These are phyloP conservation scores for Tuber brumale DNA, from an alignment of 495 filamentous ascomycete genomes.

Conservation along the genomic window DNA sequence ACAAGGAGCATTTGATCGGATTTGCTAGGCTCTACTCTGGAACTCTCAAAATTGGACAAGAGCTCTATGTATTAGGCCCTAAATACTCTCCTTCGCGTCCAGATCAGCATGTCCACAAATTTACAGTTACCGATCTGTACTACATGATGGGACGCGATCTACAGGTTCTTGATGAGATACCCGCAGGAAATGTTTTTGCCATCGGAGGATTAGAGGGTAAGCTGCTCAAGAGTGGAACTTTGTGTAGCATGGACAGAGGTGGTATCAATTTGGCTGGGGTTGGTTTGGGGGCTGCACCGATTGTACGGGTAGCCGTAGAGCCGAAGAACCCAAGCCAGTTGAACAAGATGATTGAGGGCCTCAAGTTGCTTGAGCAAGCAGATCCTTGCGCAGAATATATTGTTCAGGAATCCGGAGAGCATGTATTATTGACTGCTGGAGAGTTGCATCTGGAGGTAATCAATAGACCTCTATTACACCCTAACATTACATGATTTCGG, in stretches of 20 bases:
- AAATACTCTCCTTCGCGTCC: conserved; percentile 83
- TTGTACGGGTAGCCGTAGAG: conserved; percentile 91
- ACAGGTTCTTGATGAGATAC: conserved; percentile 74
- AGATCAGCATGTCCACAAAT: conserved; percentile 69
- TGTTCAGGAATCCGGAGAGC: conserved; percentile 84
- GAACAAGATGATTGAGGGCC: conserved; percentile 83
- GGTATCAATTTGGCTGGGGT: conserved; percentile 89
- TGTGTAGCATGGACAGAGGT: conserved; percentile 82
- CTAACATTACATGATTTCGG: not conserved
- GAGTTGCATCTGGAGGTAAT: conserved; percentile 76
- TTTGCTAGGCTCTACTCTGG: conserved; percentile 93
- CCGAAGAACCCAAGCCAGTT: conserved; percentile 81
- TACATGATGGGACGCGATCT: conserved; percentile 91
- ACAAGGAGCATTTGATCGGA: conserved; percentile 83
- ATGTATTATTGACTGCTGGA: conserved; percentile 89
- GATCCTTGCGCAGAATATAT: conserved; percentile 96
- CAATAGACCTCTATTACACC: not conserved
- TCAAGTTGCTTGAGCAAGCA: conserved; percentile 83
- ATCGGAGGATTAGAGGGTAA: conserved; percentile 85
- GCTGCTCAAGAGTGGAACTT: conserved; percentile 87
- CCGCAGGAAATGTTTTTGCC: conserved; percentile 93
- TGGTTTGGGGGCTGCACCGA: conserved; percentile 69
- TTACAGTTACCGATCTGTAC: conserved; percentile 81
- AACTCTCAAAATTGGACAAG: conserved; percentile 79
- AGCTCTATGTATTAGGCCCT: conserved; percentile 80